Evolutionary conservation across 305 asterid genomes (phyloP), one percentile per base, ranked within the genome.

Genomic region (Fraxinus platypoda): DNA sequence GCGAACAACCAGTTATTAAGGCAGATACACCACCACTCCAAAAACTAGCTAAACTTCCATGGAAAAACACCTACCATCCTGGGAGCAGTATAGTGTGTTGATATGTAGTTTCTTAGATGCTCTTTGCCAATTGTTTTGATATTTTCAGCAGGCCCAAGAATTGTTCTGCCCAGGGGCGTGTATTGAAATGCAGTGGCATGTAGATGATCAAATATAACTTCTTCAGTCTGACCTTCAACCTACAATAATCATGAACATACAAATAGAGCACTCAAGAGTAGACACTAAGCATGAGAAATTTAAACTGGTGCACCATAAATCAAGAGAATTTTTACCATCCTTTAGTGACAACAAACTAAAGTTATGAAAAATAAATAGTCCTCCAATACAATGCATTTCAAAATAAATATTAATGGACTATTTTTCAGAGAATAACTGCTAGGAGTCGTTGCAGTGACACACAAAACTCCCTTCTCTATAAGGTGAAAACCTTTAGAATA

Each of bases 131-230:
- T 95, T 54, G 79, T 81, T 87, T 78, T 89, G 79, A 95, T 86
- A 86, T 95, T 95, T 71, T 88, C 89, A 80, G 98, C 97, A 81
- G 98, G 94, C 73, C 98, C 98, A 19, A 95, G 97, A 62, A 95
- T 93, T 75, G 97, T 92, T 90, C 98, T 90, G 35, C 97, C 98
- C 78, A 94, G 87, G 72, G 98, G 95, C 3, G 98, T 84, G 81
- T 92, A 88, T 88, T 93, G 98, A 92, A 92, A 95, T 74, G 98
- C 98, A 86, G 98, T 92, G 78, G 98, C 93, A 82, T 95, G 98
- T 35, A 95, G 86, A 81, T 95, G 98, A 83, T 95, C 98, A 77
- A 95, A 95, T 81, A 95, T 90, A 78, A 95, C 98, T 87, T 95
- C 98, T 85, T 93, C 96, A 6, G 91, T 88, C 82, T 93, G 97